A percentile compares a stretch with the other conserved stretches of the same genome.
phyloP scores from a whole-genome alignment of 139 green algal species.

The Gonium pectorale region DNA sequence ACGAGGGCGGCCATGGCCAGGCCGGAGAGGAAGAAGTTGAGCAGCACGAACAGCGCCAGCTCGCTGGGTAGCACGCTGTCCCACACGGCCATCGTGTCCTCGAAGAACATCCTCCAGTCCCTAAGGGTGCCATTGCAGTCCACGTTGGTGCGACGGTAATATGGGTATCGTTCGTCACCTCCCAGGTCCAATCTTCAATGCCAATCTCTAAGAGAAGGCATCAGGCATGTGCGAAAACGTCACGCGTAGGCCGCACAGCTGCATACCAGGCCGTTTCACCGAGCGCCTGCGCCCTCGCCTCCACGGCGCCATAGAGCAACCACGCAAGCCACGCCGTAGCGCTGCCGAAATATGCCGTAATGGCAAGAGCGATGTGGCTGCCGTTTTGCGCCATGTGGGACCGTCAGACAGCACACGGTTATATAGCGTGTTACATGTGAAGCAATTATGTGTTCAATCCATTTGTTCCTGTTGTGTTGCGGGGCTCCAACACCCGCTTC shows the following conservation, averaged over 20 bases:
- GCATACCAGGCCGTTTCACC: neutral
- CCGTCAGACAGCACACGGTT: no score
- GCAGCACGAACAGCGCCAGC: neutral
- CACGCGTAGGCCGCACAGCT: neutral
- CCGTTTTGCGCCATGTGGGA: no score
- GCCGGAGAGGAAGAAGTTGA: constrained; percentile 15
- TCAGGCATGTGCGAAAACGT: neutral
- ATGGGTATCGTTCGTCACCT: no score
- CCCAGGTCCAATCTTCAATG: no score
- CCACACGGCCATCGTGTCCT: neutral
- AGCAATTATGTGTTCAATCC: neutral
- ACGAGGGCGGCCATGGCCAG: neutral
- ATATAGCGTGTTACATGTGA: no score
- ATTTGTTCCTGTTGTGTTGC: neutral
- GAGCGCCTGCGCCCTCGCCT: neutral
- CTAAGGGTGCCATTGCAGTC: neutral
- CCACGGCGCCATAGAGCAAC: neutral
- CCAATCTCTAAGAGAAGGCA: neutral
- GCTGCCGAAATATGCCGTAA: neutral
- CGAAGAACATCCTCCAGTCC: neutral
- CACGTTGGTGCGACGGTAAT: neutral
- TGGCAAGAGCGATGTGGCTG: neutral
- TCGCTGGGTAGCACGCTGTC: constrained; percentile 1
- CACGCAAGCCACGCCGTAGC: neutral
- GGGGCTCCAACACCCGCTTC: neutral